Evolutionary conservation across 805 yeast genomes (phyloP), one percentile per base, ranked within the genome.

Genomic region (Hagleromyces aurorensis): DNA sequence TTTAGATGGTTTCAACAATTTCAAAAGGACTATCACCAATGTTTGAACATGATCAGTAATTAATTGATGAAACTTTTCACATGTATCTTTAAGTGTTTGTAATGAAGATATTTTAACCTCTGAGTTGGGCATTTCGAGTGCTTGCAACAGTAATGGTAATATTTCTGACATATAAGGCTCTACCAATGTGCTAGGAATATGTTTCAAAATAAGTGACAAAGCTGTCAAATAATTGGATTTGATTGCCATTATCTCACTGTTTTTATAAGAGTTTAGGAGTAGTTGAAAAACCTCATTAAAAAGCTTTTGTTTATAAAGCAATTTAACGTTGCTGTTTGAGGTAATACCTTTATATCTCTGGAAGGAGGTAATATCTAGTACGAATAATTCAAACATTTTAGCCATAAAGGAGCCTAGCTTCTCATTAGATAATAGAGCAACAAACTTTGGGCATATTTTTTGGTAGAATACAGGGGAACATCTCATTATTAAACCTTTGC

Each of bases 221-320:
- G 91, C 73, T 7, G 74, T 65, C 37, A 87, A 57, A 41, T 73
- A 74, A 27, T 71, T 67, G 27, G 73, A 69, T 37, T 69, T 69
- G 11, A 50, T 34, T 3, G 23, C 27, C 35, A 56, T 40, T 7
- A 53, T 46, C 2, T 32, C 17, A 1, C 44, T 35, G 5, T 36
- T 41, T 17, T 58, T 55, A 50, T 69, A 75, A 3, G 65, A 67
- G 0, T 55, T 49, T 6, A 79, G 70, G 18, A 85, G 50, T 17
- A 51, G 54, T 0, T 81, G 80, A 5, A 84, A 64, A 1, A 75
- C 59, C 6, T 64, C 57, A 36, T 73, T 72, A 50, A 85, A 84
- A 15, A 83, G 65, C 40, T 76, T 76, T 48, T 91, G 98, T 50
- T 85, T 85, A 65, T 80, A 84, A 14, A 91, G 63, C 25, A 70